Conservation (phyloP, 805 yeast species). For the Sugiyamaella marilandica region DNA sequence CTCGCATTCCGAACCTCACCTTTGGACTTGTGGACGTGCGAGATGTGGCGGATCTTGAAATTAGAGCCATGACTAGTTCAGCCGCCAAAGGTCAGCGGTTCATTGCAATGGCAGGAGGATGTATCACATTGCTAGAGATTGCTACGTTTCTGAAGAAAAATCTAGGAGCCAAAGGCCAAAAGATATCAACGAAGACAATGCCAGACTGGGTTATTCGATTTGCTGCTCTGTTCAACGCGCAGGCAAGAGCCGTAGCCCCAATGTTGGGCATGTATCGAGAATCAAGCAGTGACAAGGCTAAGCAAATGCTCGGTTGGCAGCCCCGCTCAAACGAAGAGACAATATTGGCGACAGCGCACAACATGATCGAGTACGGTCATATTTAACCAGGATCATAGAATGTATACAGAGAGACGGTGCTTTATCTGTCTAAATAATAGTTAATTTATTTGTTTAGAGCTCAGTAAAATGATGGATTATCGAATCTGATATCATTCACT, state of each 20-base stretch:
- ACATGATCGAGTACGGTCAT: background rate
- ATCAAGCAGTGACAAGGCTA: background rate
- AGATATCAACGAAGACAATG: background rate
- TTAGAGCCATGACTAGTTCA: conserved; percentile 43
- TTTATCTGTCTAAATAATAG: too few species aligned
- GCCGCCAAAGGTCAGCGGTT: conserved; percentile 27
- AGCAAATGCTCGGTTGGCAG: background rate
- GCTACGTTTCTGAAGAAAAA: background rate
- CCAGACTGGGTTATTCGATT: background rate
- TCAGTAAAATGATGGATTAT: too few species aligned
- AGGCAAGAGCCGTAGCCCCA: background rate
- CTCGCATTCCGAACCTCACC: background rate
- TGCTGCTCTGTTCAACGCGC: background rate
- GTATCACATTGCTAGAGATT: background rate
- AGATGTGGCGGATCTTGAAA: conserved; percentile 58
- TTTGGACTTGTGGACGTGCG: conserved; percentile 44
- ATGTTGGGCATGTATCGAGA: background rate
- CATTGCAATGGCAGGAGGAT: conserved; percentile 24
- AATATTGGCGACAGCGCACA: background rate
- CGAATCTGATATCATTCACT: too few species aligned
- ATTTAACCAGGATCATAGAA: background rate
- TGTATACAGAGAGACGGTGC: too few species aligned
- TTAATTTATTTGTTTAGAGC: too few species aligned
- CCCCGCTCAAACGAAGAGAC: background rate
- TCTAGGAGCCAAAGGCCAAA: background rate